These are phyloP conservation scores for Hypseocharis bilobata DNA, from an alignment of 441 rosid species.

Conservation along the genomic window DNA sequence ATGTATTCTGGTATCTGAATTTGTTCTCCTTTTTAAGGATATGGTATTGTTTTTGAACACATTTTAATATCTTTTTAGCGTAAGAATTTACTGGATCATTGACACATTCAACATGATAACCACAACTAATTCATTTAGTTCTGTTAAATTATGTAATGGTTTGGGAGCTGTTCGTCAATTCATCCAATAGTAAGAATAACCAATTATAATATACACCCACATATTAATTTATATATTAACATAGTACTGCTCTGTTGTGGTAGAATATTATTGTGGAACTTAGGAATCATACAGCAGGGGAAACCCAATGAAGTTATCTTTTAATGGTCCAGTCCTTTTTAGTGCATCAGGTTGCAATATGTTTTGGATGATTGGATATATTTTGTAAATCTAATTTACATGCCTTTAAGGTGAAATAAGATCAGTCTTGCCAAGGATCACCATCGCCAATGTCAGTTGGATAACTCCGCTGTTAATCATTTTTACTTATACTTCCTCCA, in stretches of 20 bases:
- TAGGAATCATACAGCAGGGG: neutral
- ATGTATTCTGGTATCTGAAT: neutral
- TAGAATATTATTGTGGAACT: neutral
- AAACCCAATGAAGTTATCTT: neutral
- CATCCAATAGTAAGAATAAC: neutral
- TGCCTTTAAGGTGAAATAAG: neutral
- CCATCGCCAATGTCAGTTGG: neutral
- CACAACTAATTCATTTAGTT: neutral
- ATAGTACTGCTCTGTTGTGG: neutral
- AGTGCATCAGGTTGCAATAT: neutral
- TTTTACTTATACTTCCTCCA: neutral
- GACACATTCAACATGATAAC: neutral
- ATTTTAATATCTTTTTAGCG: neutral
- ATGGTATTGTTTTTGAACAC: neutral
- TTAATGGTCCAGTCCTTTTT: neutral
- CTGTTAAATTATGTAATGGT: neutral
- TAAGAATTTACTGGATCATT: neutral
- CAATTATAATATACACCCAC: neutral
- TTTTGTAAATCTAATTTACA: neutral
- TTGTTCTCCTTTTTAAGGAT: neutral
- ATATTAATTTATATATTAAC: neutral
- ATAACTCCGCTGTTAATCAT: neutral
- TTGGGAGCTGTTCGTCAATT: neutral
- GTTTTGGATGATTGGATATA: neutral
- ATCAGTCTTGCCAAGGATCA: neutral